These are phyloP conservation scores for Ministeria vibrans DNA, from an alignment of 78 protist genomes.

Conservation along the genomic window DNA sequence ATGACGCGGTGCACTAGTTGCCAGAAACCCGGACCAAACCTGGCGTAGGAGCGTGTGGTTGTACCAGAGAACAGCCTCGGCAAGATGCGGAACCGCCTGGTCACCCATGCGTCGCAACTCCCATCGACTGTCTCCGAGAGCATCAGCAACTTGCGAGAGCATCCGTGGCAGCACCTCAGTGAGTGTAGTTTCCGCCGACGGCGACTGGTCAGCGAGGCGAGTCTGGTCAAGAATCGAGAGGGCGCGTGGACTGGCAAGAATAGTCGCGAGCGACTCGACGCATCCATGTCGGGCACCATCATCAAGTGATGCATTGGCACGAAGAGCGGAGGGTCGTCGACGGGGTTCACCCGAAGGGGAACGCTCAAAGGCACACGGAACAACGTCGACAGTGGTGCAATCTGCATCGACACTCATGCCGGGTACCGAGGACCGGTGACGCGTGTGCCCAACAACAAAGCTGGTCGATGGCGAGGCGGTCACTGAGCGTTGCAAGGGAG, in stretches of 20 bases:
- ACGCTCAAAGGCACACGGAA: neutral
- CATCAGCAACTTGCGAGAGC: neutral
- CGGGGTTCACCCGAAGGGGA: too few relatives aligned
- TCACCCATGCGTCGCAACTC: neutral
- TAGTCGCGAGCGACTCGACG: neutral
- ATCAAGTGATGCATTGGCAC: too few relatives aligned
- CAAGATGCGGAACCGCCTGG: neutral
- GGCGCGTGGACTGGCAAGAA: neutral
- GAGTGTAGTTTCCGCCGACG: neutral
- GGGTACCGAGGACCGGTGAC: too few relatives aligned
- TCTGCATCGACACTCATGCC: too few relatives aligned
- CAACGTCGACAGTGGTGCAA: neutral
- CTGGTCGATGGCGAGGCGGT: too few relatives aligned
- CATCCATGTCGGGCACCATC: neutral
- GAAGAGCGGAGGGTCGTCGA: too few relatives aligned
- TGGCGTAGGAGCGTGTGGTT: neutral
- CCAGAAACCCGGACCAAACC: neutral
- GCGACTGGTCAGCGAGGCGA: neutral
- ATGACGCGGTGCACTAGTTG: too few relatives aligned
- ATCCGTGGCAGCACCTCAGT: neutral
- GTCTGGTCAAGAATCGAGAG: neutral
- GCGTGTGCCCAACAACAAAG: too few relatives aligned
- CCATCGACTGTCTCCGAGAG: neutral
- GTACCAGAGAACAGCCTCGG: neutral
- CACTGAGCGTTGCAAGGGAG: too few relatives aligned